Evolutionary conservation across 805 yeast genomes (phyloP), one percentile per base, ranked within the genome.

Genomic region (Blastobotrys terrestris): DNA sequence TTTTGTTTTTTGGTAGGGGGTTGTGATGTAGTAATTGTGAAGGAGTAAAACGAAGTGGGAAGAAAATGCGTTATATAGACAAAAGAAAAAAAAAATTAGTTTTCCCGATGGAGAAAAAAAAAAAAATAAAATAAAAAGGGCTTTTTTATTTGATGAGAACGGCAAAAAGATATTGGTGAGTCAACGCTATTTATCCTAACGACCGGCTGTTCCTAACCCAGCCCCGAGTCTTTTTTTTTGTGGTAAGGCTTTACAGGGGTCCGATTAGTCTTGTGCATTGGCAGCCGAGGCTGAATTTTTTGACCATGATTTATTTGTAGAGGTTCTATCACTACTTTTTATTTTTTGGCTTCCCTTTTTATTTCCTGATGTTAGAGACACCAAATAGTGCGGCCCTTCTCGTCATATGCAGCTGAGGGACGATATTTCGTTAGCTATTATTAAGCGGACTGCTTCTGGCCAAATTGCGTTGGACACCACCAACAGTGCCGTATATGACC

Each of bases 1-100:
- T 44, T 44, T 21, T 44, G 46, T 16, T 44, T 18, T 21, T 44
- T 48, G 46, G 20, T 18, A 26, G 35, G 35, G 35, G 35, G 35
- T 26, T 26, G 8, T 26, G 35, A 7, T 6, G 20, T 5, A 35
- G 50, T 44, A 44, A 44, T 44, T 18, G 46, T 44, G 46, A 21
- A 44, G 18, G 19, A 44, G 18, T 44, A 21, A 18, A 21, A 26
- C 5, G 11, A 26, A 26, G 35, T 26, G 35, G 35, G 35, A 26
- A 11, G 35, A 26, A 26, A 26, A 26, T 26, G 8, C 35, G 35
- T 26, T 26, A 26, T 26, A 26, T 26, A 26, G 35, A 26, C 35
- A 26, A 26, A 26, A 26, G 11, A 11, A 26, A 26, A 26, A 26
- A 26, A 26, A 26, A 26, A 26, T 26, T 26, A 26, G 35, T 26